Percentiles rank a stretch among this genome's conserved stretches.
phyloP scores from a whole-genome alignment of 2,329 filamentous ascomycete species.

The Metarhizium brunneum region DNA sequence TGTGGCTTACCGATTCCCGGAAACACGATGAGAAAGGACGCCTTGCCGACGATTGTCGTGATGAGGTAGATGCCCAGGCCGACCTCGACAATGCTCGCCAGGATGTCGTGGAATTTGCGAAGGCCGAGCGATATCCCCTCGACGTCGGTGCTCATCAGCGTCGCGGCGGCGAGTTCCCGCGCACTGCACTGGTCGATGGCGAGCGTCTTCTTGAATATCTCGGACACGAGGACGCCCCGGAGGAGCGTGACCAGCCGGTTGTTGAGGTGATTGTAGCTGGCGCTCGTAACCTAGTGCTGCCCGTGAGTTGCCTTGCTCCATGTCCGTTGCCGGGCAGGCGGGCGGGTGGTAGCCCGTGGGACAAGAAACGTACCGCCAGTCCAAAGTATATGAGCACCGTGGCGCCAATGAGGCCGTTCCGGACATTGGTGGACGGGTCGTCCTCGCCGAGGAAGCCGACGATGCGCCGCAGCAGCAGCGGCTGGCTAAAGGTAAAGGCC shows the following conservation, averaged over 20 bases:
- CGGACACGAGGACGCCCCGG: slow-evolving; percentile 24
- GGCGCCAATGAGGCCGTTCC: slow-evolving; percentile 27
- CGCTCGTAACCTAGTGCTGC: slow-evolving; percentile 2
- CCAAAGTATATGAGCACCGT: slow-evolving; percentile 29
- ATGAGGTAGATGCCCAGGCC: slow-evolving; percentile 9
- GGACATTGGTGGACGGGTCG: slow-evolving; percentile 11
- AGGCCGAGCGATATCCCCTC: slow-evolving; percentile 21
- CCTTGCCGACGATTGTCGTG: slow-evolving; percentile 1
- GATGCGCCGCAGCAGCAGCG: slow-evolving; percentile 26
- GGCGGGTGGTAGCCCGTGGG: slow-evolving; percentile 5
- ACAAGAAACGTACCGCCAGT: slow-evolving; percentile 24
- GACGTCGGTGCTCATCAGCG: slow-evolving; percentile 36
- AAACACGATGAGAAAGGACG: slow-evolving; percentile 39
- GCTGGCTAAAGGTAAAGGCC: slow-evolving; percentile 29
- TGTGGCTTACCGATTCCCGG: slow-evolving; percentile 45
- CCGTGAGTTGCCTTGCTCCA: not conserved
- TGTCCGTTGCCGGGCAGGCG: slow-evolving; percentile 14
- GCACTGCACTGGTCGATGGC: slow-evolving; percentile 16
- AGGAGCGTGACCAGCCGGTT: slow-evolving; percentile 22
- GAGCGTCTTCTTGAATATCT: slow-evolving; percentile 39
- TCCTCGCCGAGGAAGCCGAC: slow-evolving; percentile 17
- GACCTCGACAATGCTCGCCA: slow-evolving; percentile 20
- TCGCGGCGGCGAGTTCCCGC: slow-evolving; percentile 26
- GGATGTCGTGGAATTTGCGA: slow-evolving; percentile 20
- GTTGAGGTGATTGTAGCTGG: slow-evolving; percentile 20